Conservation (phyloP, 2,329 filamentous ascomycete species). For the Fusarium phyllophilum region DNA sequence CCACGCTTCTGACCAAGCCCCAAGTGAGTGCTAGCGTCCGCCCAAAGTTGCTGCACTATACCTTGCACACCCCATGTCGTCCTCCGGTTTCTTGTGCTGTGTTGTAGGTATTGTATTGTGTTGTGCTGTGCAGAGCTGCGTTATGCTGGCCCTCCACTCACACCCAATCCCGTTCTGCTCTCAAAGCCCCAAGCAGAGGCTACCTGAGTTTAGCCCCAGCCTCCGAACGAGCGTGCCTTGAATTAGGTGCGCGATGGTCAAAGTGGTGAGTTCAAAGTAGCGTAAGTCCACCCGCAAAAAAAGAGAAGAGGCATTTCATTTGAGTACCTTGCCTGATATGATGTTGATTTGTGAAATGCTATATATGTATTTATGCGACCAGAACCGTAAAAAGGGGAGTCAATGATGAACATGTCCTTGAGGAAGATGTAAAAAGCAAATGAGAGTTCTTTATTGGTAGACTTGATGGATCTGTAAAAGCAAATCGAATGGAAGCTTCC, state of each 20-base stretch:
- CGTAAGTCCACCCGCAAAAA: conserved; percentile 17
- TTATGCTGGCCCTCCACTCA: conserved; percentile 30
- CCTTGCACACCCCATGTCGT: conserved; percentile 39
- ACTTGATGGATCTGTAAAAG: conserved; percentile 20
- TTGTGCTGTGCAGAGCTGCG: conserved; percentile 12
- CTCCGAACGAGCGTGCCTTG: conserved; percentile 38
- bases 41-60: conserved; percentile 12
- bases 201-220: conserved; percentile 32
- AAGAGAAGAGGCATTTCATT: background rate
- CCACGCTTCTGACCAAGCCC: conserved; percentile 29
- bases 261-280: conserved; percentile 32
- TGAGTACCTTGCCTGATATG: background rate
- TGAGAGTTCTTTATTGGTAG: background rate
- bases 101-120: conserved; percentile 11
- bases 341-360: background rate
- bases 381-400: background rate
- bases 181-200: conserved; percentile 27
- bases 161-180: conserved; percentile 32
- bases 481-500: conserved; percentile 32
- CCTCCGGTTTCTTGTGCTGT: conserved; percentile 16
- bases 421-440: conserved; percentile 1
- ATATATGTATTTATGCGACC: background rate
- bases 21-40: conserved; percentile 34
- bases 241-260: conserved; percentile 22
- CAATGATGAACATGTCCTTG: background rate